Evolutionary conservation across 1,284 basidiomycete genomes (phyloP), one percentile per base, ranked within the genome.

Genomic region (Macrocystidia cucumis): DNA sequence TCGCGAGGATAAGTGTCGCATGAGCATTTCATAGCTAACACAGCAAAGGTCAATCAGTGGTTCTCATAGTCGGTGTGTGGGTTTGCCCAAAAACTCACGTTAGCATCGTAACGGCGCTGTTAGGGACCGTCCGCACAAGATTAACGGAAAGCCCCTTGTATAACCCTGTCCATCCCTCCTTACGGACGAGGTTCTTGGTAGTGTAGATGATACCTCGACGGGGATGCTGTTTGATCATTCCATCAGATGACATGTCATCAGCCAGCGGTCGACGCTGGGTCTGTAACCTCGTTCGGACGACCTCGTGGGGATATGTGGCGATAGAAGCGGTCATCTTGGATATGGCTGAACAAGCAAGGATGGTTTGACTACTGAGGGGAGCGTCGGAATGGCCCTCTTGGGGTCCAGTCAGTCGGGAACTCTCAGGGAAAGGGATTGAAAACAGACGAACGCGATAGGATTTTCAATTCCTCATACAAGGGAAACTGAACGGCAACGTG

Each of bases 401-500:
- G 46, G 37, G 35, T 24, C 33, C 34, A 11, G 40, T 26, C 30
- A 7, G 29, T 21, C 18, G 29, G 26, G 22, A 8, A 23, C 29
- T 27, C 5, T 13, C 17, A 20, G 35, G 6, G 38, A 25, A 32
- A 20, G 19, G 30, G 32, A 39, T 29, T 11, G 21, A 17, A 38
- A 28, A n/a, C n/a, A n/a, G 18, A 76, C 86, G 62, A 58, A 91
- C 89, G 78, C 44, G 87, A 78, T 67, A 76, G 74, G 11, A 78
- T 50, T 63, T 96, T 97, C 40, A 93, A 71, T 48, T 85, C 74
- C 53, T 97, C 92, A 52, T 97, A 97, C n/a, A 97, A 62, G 12
- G 92, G 92, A 49, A 97, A 96, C 54, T 97, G 92, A 1, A 97
- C 89, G 9, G 89, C 91, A 35, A 97, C 91, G 52, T 97, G 92